Evolutionary conservation across 169 alveolate genomes (phyloP).

Genomic region (Toxoplasma gondii): DNA sequence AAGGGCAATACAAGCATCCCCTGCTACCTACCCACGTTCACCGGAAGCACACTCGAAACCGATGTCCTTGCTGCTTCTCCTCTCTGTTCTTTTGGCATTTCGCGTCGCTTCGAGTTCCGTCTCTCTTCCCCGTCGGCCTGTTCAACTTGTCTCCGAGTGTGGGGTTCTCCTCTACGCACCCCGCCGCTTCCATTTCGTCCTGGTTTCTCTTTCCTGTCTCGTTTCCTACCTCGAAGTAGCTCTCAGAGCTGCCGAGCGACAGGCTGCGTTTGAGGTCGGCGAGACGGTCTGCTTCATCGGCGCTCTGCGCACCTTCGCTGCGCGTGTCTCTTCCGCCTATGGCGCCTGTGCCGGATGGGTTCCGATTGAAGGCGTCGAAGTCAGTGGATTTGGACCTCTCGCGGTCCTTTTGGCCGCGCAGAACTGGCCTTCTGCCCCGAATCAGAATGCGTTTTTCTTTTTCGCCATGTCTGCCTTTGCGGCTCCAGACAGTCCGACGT

Average conservation of each 20-base stretch:
- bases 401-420: neutral
- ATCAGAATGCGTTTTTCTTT: neutral
- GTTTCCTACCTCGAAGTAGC: conserved; percentile 38
- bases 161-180: too few relatives aligned
- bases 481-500: neutral
- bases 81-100: too few relatives aligned
- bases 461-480: neutral
- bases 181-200: too few relatives aligned
- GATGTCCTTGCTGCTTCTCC: too few relatives aligned
- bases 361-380: neutral
- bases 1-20: too few relatives aligned
- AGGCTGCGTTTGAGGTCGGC: neutral
- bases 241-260: conserved; percentile 46
- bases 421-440: neutral
- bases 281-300: neutral
- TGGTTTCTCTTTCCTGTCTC: too few relatives aligned
- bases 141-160: too few relatives aligned
- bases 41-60: too few relatives aligned
- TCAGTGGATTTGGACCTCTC: neutral
- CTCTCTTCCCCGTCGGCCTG: too few relatives aligned
- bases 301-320: neutral
- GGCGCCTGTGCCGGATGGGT: neutral
- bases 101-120: too few relatives aligned
- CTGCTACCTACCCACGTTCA: too few relatives aligned
- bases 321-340: neutral